A percentile compares a stretch with the other conserved stretches of the same genome.
Evolutionary conservation across 768 basidiomycete species (phyloP).

Genomic region (Panus rudis): DNA sequence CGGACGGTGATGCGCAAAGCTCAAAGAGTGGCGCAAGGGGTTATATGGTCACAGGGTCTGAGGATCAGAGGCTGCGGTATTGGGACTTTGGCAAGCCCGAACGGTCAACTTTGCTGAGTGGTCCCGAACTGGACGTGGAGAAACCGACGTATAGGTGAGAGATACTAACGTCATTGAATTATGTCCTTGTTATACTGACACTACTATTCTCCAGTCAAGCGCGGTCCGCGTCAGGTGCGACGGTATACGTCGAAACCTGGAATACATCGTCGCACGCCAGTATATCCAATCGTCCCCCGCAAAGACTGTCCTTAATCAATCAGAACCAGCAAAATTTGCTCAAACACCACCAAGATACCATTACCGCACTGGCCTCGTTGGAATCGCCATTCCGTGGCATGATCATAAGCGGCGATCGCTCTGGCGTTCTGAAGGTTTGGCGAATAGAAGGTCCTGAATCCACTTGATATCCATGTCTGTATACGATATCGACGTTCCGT

Average conservation of each 20-base stretch:
- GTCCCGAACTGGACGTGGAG: slow-evolving; percentile 68
- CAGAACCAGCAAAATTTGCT: slow-evolving; percentile 81
- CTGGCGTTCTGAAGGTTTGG: slow-evolving; percentile 90
- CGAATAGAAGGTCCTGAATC: slow-evolving; percentile 46
- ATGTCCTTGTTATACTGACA: slow-evolving; percentile 1
- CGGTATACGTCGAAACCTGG: slow-evolving; percentile 63
- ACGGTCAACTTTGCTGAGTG: slow-evolving; percentile 73
- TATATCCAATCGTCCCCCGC: slow-evolving; percentile 60
- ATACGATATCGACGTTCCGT: no score
- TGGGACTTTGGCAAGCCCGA: slow-evolving; percentile 81
- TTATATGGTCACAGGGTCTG: slow-evolving; percentile 83
- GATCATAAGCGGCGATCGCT: slow-evolving; percentile 85
- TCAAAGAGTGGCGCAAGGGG: slow-evolving; percentile 32
- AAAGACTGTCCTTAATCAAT: slow-evolving; percentile 71
- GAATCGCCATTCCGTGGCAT: slow-evolving; percentile 92
- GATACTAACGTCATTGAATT: slow-evolving; percentile 1
- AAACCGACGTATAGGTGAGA: slow-evolving; percentile 70
- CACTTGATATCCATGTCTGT: slow-evolving; percentile 9
- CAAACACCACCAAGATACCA: slow-evolving; percentile 83
- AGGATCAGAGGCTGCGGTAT: slow-evolving; percentile 79
- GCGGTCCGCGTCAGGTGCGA: slow-evolving; percentile 36
- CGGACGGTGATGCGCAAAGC: slow-evolving; percentile 5
- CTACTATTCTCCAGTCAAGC: no score
- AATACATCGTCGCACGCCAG: slow-evolving; percentile 32
- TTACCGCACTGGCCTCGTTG: slow-evolving; percentile 79